Evolutionary conservation across 148 eudicot species (phyloP), one percentile per base, ranked within the genome.

Genomic region (Cornus controversa): DNA sequence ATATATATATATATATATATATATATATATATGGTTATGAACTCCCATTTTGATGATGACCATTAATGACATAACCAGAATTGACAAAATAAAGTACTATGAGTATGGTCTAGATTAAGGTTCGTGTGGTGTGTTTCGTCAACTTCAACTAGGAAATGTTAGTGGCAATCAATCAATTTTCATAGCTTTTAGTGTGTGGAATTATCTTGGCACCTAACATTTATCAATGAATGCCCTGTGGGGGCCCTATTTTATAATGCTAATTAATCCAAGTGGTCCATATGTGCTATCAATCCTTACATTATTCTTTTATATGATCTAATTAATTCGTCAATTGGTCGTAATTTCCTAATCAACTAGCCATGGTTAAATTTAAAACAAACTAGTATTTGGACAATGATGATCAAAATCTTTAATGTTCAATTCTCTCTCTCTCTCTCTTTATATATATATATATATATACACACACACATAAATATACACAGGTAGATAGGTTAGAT

Each of bases 261-360:
- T 40, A 40, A 20, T 54, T 60, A 1, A 60, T 60, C 64, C 20
- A 60, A 14, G 64, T 60, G 64, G 24, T 18, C 64, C 24, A 60
- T 60, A 22, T n/a, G 8, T 58, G 4, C 3, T 20, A 6, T 60
- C 20, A 60, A 22, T 5, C 0, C 25, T 6, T 60, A 0, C 6
- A 50, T 50, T 11, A 13, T 0, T 50, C 22, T 22, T 13, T 58
- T 20, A 37, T 58, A 29, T 58, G 75, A 62, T 34, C 34, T 62
- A 67, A 74, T 25, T 24, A n/a, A 62, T 25, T 26, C 57, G 68
- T 74, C 77, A 74, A 18, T 74, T 74, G 37, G 6, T 73, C 37
- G 25, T 31, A 53, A 54, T 8, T 16, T 29, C 50, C 45, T 40
- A 40, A 9, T 6, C 4, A 40, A 40, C 45, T 40, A 40, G 45